These are phyloP conservation scores for Debaryomyces nepalensis DNA, from an alignment of 1,139 yeast genomes.

Conservation along the genomic window DNA sequence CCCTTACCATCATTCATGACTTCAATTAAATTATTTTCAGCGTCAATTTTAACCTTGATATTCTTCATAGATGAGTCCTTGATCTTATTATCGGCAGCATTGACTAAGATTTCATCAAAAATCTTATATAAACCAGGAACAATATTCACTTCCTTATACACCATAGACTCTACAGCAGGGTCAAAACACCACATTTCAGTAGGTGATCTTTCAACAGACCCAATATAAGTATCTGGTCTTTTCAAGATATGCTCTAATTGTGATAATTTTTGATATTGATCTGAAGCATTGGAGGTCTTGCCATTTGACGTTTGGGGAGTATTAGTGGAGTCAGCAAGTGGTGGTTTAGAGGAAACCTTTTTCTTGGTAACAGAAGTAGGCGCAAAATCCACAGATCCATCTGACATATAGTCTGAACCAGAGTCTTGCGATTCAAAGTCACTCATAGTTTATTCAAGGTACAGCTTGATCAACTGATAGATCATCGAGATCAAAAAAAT, in stretches of 20 bases:
- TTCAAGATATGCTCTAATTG: slow-evolving; percentile 95
- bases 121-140: slow-evolving; percentile 97
- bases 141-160: slow-evolving; percentile 67
- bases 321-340: slow-evolving; percentile 33
- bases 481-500: slow-evolving; percentile 3
- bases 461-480: not conserved
- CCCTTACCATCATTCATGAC: slow-evolving; percentile 95
- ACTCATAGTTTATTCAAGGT: slow-evolving; percentile 19
- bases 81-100: slow-evolving; percentile 98
- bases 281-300: slow-evolving; percentile 49
- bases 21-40: slow-evolving; percentile 73
- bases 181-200: slow-evolving; percentile 88
- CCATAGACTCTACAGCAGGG: slow-evolving; percentile 72
- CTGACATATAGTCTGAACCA: slow-evolving; percentile 20
- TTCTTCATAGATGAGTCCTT: slow-evolving; percentile 90
- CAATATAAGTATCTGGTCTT: slow-evolving; percentile 98
- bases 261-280: slow-evolving; percentile 89
- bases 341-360: slow-evolving; percentile 20
- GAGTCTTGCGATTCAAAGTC: slow-evolving; percentile 24
- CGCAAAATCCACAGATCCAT: slow-evolving; percentile 22
- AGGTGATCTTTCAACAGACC: slow-evolving; percentile 85
- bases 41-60: slow-evolving; percentile 78
- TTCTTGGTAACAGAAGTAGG: slow-evolving; percentile 18
- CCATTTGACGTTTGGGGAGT: slow-evolving; percentile 17
- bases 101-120: slow-evolving; percentile 95